Base-by-base conservation (phyloP, 2,329 filamentous ascomycete genomes). In the Aspergillus alliaceus region DNA sequence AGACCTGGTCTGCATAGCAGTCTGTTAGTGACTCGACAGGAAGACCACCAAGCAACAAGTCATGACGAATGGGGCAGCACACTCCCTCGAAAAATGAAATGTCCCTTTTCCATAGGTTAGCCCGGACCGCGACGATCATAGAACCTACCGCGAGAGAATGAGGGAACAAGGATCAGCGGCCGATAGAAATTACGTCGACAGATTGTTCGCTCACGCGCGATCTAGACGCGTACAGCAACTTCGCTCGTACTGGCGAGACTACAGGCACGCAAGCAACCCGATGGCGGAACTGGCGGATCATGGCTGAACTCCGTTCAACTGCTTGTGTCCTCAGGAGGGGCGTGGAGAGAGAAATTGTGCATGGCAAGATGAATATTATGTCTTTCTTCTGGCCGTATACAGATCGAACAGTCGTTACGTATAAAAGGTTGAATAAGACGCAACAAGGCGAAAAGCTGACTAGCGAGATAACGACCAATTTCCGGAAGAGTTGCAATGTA, bases 391-490 rank as follows among this genome's bases (percentile, higher is more conserved):
- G 65, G 66, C 64, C 71, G 73, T 71, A 73, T 70, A 73, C 69
- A 71, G 40, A 72, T 67, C 72, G 71, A 44, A 44, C 37, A 71
- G 72, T 75, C 75, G 74, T 77, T 77, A 76, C 72, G 69, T 71
- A 69, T 65, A 68, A 69, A 66, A 61, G 65, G 68, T 63, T 69
- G 64, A 57, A 67, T 65, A 68, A 70, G 66, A 71, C 66, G 69
- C 62, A 69, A 72, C 61, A 72, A 69, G 70, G 66, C 72, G 68
- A 68, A 72, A 70, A 74, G 72, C 69, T 77, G 72, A 73, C 71
- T 73, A 74, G 63, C 70, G 71, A 73, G 67, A 73, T 64, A 69
- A 72, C 65, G 70, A 72, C 69, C 69, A 71, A 66, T 56, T 59
- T 72, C 69, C 70, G 68, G 71, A 69, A 68, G 57, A 67, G 69